Evolutionary conservation across 2,329 filamentous ascomycete species (phyloP), one percentile per base, ranked within the genome.

Genomic region (Ascochyta clinopodiicola): DNA sequence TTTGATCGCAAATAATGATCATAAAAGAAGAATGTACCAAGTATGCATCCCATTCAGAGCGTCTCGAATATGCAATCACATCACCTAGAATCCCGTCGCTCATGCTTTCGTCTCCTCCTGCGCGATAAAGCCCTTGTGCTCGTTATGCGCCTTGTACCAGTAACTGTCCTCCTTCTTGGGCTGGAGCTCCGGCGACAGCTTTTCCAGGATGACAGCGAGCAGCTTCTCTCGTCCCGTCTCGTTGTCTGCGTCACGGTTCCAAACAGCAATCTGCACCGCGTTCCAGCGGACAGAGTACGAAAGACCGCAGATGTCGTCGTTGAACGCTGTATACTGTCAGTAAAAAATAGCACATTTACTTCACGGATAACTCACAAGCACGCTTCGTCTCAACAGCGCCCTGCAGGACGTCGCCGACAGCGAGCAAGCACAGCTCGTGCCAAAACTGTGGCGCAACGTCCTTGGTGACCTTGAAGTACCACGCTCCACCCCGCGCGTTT

Each of bases 381-480:
- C 78, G 71, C 57, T 79, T 73, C 25, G 72, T 78, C 47, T 90
- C 89, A 10, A 96, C 81, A 15, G 85, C 88, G 61, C 84, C 82
- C 78, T 95, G 89, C 60, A 96, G 79, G 70, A 88, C 84, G 80
- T 96, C 91, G 31, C 91, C 91, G 58, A 95, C 91, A 31, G 91
- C 91, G 75, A 95, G 82, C 72, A 94, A 79, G 78, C 92, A 86
- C 59, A 96, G 83, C 72, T 88, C 87, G 66, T 88, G 92, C 91
- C 89, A 97, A 71, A 91, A 89, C 67, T 88, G 88, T 2, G 86
- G 84, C 2, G 81, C 83, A 34, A 84, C 83, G 59, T 81, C 82
- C 80, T 96, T 96, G 61, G 88, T 87, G 39, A 97, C 88, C 45
- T 93, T 88, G 77, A 98, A 96, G 21, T 92, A 96, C 92, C 92